Percentiles rank a stretch among this genome's conserved stretches.
These are phyloP conservation scores for Thuja plicata DNA, from an alignment of 83 land plant species.

Conservation along the genomic window DNA sequence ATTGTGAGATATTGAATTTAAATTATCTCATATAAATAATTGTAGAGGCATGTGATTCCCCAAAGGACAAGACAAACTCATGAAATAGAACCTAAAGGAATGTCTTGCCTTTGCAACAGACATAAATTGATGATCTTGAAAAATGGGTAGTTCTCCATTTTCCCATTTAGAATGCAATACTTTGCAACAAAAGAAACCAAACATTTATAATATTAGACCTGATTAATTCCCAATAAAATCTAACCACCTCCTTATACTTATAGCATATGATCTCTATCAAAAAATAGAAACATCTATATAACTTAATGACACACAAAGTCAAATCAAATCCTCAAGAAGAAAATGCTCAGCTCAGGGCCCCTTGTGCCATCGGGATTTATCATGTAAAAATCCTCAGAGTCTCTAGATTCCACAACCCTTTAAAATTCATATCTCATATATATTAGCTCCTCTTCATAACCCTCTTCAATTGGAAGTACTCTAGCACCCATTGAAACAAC, in stretches of 20 bases:
- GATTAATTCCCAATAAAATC: background rate
- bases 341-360: conserved; percentile 71
- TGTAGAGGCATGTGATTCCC: background rate
- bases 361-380: conserved; percentile 63
- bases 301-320: background rate
- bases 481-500: conserved; percentile 86
- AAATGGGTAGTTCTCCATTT: background rate
- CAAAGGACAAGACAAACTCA: background rate
- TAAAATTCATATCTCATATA: conserved; percentile 80
- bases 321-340: conserved; percentile 44
- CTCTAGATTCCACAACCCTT: conserved; percentile 57
- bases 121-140: background rate
- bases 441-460: conserved; percentile 62
- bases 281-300: background rate
- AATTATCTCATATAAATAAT: background rate
- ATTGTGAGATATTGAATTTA: background rate
- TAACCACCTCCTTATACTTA: background rate
- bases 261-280: background rate
- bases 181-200: background rate
- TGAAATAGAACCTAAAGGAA: background rate
- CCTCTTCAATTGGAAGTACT: conserved; percentile 38
- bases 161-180: background rate
- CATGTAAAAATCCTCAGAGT: conserved; percentile 78
- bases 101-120: background rate
- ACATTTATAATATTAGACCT: background rate